Evolutionary conservation across 2,329 filamentous ascomycete genomes (phyloP), one percentile per base, ranked within the genome.

Genomic region (Fusarium duplospermum): DNA sequence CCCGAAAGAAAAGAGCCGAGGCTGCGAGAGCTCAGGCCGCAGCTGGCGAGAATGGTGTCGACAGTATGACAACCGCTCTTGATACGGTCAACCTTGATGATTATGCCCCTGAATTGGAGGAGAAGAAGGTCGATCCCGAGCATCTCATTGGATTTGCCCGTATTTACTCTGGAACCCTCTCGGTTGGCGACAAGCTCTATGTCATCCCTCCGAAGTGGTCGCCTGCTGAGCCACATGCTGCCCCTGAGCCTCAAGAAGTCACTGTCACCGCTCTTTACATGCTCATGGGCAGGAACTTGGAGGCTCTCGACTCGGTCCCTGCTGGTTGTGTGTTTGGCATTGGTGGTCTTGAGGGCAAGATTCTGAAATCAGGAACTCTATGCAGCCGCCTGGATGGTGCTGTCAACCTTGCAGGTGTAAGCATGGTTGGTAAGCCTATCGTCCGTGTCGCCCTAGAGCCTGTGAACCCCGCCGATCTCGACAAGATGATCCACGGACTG

Each of bases 311-410:
- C 18, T 93, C 93, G 0, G 96, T 98, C 0, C 96, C 96, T 7
- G 96, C 96, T 1, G 96, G 96, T 50, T 95, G 97, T 9, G 93
- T 99, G 6, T 98, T 99, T 80, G 96, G 96, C 27, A 96, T 99
- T 64, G 94, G 93, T 35, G 96, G 96, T 2, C 89, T 99, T 1
- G 95, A 96, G 79, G 96, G 95, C 18, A 93, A 96, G 70, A 93
- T 99, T n/a, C 88, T 99, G 64, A 99, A 99, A 82, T 97, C 95
- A 1, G 96, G 95, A 14, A 99, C 96, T 0, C 87, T 99, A 4
- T 98, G 95, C 85, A 97, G 94, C 73, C 93, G 93, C 73, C 85
- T 97, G 0, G 92, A 94, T 58, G 96, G 96, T 18, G 92, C 94
- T 8, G 91, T 97, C 76, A 99, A 99, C 83, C 86, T 99, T 62